Evolutionary conservation across 805 yeast species (phyloP).

Genomic region (Candida ulmi): DNA sequence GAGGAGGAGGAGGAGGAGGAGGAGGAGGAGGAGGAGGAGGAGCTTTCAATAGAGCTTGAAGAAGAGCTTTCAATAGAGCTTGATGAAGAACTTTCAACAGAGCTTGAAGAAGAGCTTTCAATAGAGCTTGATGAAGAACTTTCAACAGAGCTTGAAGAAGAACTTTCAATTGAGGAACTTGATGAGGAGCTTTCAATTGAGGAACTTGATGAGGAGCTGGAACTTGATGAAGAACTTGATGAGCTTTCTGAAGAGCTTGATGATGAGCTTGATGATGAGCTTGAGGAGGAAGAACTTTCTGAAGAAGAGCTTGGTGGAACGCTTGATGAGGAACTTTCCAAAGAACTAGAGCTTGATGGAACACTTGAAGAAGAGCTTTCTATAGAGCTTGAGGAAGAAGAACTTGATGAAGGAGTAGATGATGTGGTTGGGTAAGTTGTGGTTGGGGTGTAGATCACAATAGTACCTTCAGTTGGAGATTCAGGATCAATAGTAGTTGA

Average conservation of each 20-base stretch:
- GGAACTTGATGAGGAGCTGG: constrained; percentile 13
- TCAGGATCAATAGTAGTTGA: constrained; percentile 10
- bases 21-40: too few species aligned
- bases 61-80: too few species aligned
- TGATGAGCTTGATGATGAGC: too few species aligned
- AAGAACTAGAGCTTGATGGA: too few species aligned
- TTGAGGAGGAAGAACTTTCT: too few species aligned
- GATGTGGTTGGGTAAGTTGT: neutral
- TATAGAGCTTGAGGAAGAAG: constrained; percentile 1
- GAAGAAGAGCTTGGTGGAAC: too few species aligned
- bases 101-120: constrained; percentile 19
- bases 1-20: too few species aligned
- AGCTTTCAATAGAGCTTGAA: too few species aligned
- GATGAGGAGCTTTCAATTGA: constrained; percentile 7
- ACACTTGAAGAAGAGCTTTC: constrained; percentile 19
- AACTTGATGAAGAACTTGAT: neutral
- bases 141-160: too few species aligned
- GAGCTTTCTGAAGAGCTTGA: too few species aligned
- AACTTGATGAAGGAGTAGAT: constrained; percentile 1
- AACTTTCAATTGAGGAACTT: constrained; percentile 4
- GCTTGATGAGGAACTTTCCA: constrained; percentile 6
- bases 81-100: constrained; percentile 7
- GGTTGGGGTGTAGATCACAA: constrained; percentile 11
- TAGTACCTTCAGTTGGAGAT: constrained; percentile 12
- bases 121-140: neutral